Conservation (phyloP, 192 early-diverging fungal species). For the Oehlia diaphana region DNA sequence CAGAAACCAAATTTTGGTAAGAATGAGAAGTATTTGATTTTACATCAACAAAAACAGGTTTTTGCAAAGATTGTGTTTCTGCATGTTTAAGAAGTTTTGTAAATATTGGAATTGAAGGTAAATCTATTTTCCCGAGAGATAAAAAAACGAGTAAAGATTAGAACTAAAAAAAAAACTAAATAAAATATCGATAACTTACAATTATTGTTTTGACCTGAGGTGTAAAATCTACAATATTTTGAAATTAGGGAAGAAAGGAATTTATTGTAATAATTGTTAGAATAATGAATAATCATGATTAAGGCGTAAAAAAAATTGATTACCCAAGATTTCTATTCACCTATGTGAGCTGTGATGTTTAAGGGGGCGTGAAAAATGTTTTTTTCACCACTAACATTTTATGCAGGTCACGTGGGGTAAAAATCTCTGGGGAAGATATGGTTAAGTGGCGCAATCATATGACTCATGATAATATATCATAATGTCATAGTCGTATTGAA, state of each 20-base stretch:
- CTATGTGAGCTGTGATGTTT: too few species aligned
- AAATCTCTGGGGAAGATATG: too few species aligned
- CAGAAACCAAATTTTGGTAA: conserved; percentile 37
- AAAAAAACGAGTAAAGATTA: background rate
- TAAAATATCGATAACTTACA: background rate
- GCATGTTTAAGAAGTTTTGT: conserved; percentile 35
- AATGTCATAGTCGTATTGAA: too few species aligned
- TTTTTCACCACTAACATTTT: too few species aligned
- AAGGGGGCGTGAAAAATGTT: too few species aligned
- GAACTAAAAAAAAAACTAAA: background rate
- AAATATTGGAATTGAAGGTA: conserved; percentile 42
- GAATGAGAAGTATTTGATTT: conserved; percentile 26
- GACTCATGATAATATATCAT: too few species aligned
- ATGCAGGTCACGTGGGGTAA: too few species aligned
- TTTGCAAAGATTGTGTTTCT: background rate
- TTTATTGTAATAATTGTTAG: background rate
- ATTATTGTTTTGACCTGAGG: background rate
- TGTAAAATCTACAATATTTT: background rate
- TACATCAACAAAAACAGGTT: conserved; percentile 39
- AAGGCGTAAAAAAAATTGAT: too few species aligned
- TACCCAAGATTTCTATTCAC: too few species aligned
- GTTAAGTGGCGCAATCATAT: too few species aligned
- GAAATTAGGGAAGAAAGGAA: background rate
- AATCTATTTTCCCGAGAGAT: background rate
- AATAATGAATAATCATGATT: background rate